Evolutionary conservation across 2,329 filamentous ascomycete species (phyloP), one percentile per base, ranked within the genome.

Genomic region (Paracorniculantispora psalliotae): DNA sequence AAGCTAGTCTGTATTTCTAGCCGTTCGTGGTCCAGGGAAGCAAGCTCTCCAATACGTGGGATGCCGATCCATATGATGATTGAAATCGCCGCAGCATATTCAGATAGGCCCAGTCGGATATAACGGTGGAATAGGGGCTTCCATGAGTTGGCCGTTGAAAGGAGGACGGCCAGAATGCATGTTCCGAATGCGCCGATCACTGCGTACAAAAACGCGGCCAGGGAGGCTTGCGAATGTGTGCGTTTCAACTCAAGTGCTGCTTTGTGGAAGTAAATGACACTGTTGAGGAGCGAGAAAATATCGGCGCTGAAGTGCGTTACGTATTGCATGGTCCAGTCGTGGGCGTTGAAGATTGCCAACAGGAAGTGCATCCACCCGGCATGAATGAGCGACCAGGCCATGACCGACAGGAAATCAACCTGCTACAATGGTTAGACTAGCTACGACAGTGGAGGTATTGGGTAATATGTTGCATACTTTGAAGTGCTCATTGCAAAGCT

Each of bases 241-340:
- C 84, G 77, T 69, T 86, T 74, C 2, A 88, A 74, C 67, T 88
- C 85, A 67, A 87, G 83, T 35, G 85, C 77, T 2, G 84, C 84
- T 69, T 88, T 88, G 70, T 87, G 81, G 66, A 88, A 86, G 70
- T 88, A 88, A 63, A 88, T 87, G 60, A 88, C 80, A 64, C 82
- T 85, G 70, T 88, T 88, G 28, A 88, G 73, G 9, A 88, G 75
- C 2, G 83, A 85, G 67, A 88, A 88, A 57, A 88, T 85, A 67
- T 88, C 85, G 46, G 82, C 84, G 61, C 79, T 85, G 68, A 87
- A 88, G 21, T 80, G 83, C 2, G 85, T 88, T 51, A 88, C 85
- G 69, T 88, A 88, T 64, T 82, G 78, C 85, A 88, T 88, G 0
- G 85, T 88, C 82, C 84, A 88, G 69, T 87, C 84, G 66, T 88